These are phyloP conservation scores for Naegleria lovaniensis DNA, from an alignment of 208 protist species.

Conservation along the genomic window DNA sequence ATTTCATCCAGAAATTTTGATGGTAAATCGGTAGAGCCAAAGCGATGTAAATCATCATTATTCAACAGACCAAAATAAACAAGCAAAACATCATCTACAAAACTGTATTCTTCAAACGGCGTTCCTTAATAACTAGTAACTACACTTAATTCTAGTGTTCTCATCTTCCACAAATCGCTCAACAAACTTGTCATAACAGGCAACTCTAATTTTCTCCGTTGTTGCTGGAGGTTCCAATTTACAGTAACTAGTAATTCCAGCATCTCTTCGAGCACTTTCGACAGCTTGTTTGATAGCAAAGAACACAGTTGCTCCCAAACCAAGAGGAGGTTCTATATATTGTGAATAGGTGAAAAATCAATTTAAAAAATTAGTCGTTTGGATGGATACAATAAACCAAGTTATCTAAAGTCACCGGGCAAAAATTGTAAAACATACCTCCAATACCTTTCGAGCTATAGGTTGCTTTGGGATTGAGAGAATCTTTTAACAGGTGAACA, in stretches of 20 bases:
- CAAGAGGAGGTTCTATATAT: slow-evolving; percentile 76
- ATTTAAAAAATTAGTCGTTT: no score
- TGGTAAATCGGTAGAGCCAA: no score
- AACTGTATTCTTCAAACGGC: no score
- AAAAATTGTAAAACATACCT: not conserved
- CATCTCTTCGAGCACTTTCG: slow-evolving; percentile 45
- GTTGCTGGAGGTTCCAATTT: slow-evolving; percentile 52
- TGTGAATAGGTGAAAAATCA: no score
- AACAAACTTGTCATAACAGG: slow-evolving; percentile 46
- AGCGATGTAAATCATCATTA: no score
- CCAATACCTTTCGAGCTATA: slow-evolving; percentile 59
- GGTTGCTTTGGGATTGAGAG: slow-evolving; percentile 47
- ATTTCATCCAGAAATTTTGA: no score
- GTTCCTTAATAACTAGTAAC: no score
- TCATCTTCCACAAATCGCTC: slow-evolving; percentile 20
- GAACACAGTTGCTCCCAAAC: slow-evolving; percentile 55
- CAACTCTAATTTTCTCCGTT: slow-evolving; percentile 49
- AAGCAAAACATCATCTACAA: no score
- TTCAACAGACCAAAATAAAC: no score
- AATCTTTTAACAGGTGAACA: slow-evolving; percentile 56
- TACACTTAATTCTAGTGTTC: not conserved
- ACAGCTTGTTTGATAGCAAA: slow-evolving; percentile 72
- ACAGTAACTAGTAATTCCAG: slow-evolving; percentile 42
- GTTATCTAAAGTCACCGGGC: no score
- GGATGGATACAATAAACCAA: no score